phyloP scores from a whole-genome alignment of 352 stramenopile genomes.

The Peronospora destructor region DNA sequence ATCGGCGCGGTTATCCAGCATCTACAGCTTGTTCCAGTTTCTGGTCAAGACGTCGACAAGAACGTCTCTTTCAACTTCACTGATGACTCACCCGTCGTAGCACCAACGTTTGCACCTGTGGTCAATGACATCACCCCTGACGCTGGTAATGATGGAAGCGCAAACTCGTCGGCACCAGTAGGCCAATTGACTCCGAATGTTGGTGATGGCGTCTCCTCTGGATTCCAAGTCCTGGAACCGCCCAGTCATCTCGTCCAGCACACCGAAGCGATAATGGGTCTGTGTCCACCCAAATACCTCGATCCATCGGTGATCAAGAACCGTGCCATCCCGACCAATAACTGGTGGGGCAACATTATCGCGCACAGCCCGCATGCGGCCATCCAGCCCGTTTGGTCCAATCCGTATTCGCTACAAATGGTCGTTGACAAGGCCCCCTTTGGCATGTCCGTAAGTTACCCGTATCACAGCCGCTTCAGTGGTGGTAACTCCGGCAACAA shows the following conservation, averaged over 20 bases:
- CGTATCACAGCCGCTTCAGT: constrained; percentile 43
- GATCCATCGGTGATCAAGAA: constrained; percentile 33
- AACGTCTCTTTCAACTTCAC: constrained; percentile 15
- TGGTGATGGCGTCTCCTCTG: constrained; percentile 10
- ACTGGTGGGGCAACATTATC: constrained; percentile 73
- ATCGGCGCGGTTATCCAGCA: constrained; percentile 18
- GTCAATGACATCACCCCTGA: constrained; percentile 7
- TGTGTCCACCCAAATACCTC: constrained; percentile 51
- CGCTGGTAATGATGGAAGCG: neutral
- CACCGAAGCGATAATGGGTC: constrained; percentile 43
- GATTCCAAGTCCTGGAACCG: constrained; percentile 22
- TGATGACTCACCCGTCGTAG: constrained; percentile 11
- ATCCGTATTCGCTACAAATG: constrained; percentile 47
- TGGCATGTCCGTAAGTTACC: constrained; percentile 49
- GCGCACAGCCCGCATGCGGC: constrained; percentile 27
- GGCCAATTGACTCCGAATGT: constrained; percentile 3
- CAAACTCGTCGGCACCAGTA: constrained; percentile 6
- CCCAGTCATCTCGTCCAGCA: constrained; percentile 36
- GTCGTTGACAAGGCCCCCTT: constrained; percentile 36
- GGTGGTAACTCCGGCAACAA: constrained; percentile 49
- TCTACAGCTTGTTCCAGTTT: constrained; percentile 11
- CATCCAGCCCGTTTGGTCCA: constrained; percentile 51
- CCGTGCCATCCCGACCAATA: constrained; percentile 60
- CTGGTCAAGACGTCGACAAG: constrained; percentile 8
- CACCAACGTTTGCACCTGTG: constrained; percentile 7